Evolutionary conservation across 2,329 filamentous ascomycete species (phyloP).

Genomic region (Hymenoscyphus fructigenus): DNA sequence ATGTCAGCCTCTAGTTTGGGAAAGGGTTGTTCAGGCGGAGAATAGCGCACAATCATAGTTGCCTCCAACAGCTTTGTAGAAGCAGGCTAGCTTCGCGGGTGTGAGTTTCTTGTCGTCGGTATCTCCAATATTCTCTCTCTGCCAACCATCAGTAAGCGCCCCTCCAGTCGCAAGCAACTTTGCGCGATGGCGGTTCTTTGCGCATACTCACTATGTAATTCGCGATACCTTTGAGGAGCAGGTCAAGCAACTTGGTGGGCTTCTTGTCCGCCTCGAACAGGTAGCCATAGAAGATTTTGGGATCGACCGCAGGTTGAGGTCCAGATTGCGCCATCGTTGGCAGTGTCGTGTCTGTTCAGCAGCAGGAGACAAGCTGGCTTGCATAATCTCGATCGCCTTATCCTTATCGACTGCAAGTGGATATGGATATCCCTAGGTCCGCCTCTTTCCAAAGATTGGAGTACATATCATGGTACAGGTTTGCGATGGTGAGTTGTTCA

Average conservation of each 20-base stretch:
- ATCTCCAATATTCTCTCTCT: slow-evolving; percentile 61
- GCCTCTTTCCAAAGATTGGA: not conserved
- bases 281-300: slow-evolving; percentile 55
- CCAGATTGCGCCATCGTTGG: slow-evolving; percentile 19
- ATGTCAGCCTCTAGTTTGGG: slow-evolving; percentile 16
- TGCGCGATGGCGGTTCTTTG: slow-evolving; percentile 5
- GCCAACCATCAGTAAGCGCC: slow-evolving; percentile 24
- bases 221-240: slow-evolving; percentile 67
- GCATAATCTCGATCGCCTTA: slow-evolving; percentile 18
- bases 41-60: slow-evolving; percentile 63
- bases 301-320: slow-evolving; percentile 23
- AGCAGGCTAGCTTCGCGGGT: slow-evolving; percentile 70
- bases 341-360: slow-evolving; percentile 5
- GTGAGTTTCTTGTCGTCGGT: slow-evolving; percentile 53
- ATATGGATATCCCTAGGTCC: not conserved
- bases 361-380: slow-evolving; percentile 11
- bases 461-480: not conserved
- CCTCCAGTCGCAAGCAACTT: not conserved
- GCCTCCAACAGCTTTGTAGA: slow-evolving; percentile 73
- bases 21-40: not conserved
- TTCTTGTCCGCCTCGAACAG: slow-evolving; percentile 68
- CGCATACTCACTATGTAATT: slow-evolving; percentile 63
- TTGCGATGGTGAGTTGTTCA: slow-evolving; percentile 13
- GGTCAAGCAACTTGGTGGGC: slow-evolving; percentile 65
- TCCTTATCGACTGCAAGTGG: slow-evolving; percentile 2